Percentiles rank a stretch among this genome's conserved stretches.
Conservation (phyloP, 345 rosid species). For the Rhizophora apiculata region DNA sequence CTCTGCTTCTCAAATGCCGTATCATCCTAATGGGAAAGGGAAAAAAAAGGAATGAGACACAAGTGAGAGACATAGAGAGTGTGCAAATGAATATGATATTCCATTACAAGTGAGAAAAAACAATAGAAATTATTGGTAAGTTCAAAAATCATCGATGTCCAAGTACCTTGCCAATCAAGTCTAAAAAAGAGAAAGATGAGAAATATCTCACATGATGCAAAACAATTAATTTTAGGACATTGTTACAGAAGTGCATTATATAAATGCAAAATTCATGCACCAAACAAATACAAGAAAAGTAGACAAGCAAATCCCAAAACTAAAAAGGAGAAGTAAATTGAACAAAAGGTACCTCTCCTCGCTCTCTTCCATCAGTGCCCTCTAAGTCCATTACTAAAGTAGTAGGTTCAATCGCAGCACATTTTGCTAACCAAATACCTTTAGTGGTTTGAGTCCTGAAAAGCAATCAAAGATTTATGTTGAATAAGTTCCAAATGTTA, state of each 20-base stretch:
- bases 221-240: not conserved
- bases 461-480: not conserved
- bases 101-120: too few species aligned
- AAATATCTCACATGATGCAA: not conserved
- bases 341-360: conserved; percentile 75
- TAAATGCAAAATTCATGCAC: not conserved
- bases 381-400: conserved; percentile 97
- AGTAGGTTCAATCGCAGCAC: conserved; percentile 85
- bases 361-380: conserved; percentile 99
- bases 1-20: conserved; percentile 99
- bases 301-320: not conserved
- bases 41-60: conserved; percentile 3
- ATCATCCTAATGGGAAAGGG: conserved; percentile 62
- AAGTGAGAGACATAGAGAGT: not conserved
- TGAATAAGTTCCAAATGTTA: not conserved
- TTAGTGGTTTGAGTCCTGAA: conserved; percentile 95
- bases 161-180: not conserved
- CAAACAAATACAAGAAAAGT: not conserved
- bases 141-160: too few species aligned
- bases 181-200: not conserved
- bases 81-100: not conserved
- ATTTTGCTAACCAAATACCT: conserved; percentile 95
- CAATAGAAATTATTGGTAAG: too few species aligned
- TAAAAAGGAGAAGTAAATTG: not conserved
- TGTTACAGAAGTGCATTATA: not conserved